These are phyloP conservation scores for Onygenales sp. DNA, from an alignment of 2,329 filamentous ascomycete species.

Conservation along the genomic window DNA sequence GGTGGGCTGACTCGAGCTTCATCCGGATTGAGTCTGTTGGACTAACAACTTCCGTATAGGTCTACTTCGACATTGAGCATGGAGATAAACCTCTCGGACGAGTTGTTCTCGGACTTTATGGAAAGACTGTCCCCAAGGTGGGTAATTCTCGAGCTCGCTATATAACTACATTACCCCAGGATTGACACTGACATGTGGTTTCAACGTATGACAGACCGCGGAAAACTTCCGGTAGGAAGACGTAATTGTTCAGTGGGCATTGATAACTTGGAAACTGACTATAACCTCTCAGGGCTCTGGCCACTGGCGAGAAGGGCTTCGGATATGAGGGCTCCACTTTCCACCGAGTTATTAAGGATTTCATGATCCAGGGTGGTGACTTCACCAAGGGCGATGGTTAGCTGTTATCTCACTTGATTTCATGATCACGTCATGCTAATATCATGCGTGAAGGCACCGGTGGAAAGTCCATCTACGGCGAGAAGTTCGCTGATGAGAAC, in stretches of 20 bases:
- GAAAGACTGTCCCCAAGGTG: conserved; percentile 58
- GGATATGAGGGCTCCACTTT: conserved; percentile 58
- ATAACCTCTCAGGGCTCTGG: conserved; percentile 38
- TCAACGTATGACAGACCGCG: conserved; percentile 39
- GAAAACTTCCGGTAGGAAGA: conserved; percentile 52
- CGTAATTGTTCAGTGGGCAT: neutral
- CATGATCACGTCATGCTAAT: neutral
- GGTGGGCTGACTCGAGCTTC: conserved; percentile 33
- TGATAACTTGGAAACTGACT: neutral
- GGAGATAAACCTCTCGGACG: conserved; percentile 52
- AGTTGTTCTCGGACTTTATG: conserved; percentile 56
- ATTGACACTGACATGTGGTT: neutral
- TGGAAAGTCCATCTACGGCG: conserved; percentile 59
- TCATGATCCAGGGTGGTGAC: conserved; percentile 64
- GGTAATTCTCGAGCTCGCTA: conserved; percentile 5
- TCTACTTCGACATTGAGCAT: conserved; percentile 58
- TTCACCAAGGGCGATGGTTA: conserved; percentile 53
- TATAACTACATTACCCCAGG: conserved; percentile 9
- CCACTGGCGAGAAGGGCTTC: conserved; percentile 58
- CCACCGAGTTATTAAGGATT: conserved; percentile 61
- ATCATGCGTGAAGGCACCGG: conserved; percentile 42
- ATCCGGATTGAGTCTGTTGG: neutral
- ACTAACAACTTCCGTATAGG: conserved; percentile 25
- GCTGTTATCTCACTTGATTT: conserved; percentile 2
- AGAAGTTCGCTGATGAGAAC: conserved; percentile 61